phyloP scores from a whole-genome alignment of 345 rosid genomes.

The Populus ilicifolia region DNA sequence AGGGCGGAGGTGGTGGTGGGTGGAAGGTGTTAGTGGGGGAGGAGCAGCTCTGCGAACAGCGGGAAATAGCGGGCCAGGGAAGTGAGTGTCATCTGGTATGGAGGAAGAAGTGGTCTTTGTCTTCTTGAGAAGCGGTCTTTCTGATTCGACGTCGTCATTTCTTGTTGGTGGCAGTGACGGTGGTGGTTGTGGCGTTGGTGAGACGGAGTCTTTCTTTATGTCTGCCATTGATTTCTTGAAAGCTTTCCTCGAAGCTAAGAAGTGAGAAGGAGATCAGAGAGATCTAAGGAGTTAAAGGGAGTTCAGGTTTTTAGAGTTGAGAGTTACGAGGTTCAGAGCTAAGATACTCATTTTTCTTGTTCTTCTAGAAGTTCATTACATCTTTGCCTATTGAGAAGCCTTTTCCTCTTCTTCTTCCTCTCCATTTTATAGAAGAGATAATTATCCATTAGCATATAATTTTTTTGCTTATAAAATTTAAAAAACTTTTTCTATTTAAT shows the following conservation, averaged over 20 bases:
- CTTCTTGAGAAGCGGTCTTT: constrained; percentile 49
- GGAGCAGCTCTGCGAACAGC: constrained; percentile 44
- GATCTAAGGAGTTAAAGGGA: neutral
- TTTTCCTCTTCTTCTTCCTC: too few species aligned
- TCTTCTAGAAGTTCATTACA: too few species aligned
- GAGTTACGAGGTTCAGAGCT: too few species aligned
- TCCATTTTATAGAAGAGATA: too few species aligned
- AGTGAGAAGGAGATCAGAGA: neutral
- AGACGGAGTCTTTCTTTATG: neutral
- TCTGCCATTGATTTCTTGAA: neutral
- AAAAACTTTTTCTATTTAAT: too few species aligned
- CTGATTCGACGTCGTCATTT: constrained; percentile 22
- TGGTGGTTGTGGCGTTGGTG: neutral
- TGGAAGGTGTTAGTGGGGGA: constrained; percentile 15
- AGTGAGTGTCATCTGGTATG: constrained; percentile 35
- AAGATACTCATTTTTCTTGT: too few species aligned
- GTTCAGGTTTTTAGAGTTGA: neutral
- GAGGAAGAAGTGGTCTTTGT: constrained; percentile 25
- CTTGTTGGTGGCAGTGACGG: constrained; percentile 14
- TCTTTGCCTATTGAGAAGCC: too few species aligned
- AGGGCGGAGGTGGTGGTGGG: constrained; percentile 16
- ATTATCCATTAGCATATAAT: too few species aligned
- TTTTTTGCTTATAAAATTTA: too few species aligned
- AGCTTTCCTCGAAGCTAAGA: neutral
- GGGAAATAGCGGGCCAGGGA: constrained; percentile 57